These are phyloP conservation scores for Metschnikowia vanudenii DNA, from an alignment of 805 yeast species.

Conservation along the genomic window DNA sequence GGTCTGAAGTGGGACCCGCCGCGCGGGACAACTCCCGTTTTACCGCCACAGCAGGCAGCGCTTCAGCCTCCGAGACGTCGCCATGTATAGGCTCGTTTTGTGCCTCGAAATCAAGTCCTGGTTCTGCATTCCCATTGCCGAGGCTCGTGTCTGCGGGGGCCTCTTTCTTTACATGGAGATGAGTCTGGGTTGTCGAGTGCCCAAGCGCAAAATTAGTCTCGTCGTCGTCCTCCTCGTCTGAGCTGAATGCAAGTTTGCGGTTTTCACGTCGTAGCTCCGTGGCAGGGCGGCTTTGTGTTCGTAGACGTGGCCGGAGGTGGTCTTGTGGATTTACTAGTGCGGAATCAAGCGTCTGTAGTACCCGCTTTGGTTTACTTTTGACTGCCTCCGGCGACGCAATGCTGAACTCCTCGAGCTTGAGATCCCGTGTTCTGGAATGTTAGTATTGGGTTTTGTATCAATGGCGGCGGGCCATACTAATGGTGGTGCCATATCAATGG, in stretches of 20 bases:
- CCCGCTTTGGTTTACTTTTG: neutral
- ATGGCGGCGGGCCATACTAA: no score
- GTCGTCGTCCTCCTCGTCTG: slow-evolving; percentile 18
- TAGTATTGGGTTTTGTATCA: slow-evolving; percentile 9
- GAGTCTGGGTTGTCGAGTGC: no score
- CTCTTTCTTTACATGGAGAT: neutral
- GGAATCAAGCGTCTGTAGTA: slow-evolving; percentile 23
- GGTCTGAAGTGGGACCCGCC: neutral
- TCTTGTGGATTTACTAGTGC: slow-evolving; percentile 26
- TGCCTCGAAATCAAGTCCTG: neutral
- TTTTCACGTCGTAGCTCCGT: slow-evolving; percentile 6
- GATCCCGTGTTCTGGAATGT: slow-evolving; percentile 20
- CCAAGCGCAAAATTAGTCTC: neutral
- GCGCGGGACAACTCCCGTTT: neutral
- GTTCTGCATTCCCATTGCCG: no score
- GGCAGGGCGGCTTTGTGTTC: neutral
- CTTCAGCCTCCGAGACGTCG: no score
- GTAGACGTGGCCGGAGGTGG: slow-evolving; percentile 20
- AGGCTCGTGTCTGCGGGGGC: no score
- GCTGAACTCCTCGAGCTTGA: slow-evolving; percentile 20
- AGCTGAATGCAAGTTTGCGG: slow-evolving; percentile 13
- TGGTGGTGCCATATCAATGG: no score
- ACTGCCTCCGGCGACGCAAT: slow-evolving; percentile 15
- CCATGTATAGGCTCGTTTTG: neutral
- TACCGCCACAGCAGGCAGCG: neutral